These are phyloP conservation scores for Pinus taeda DNA, from an alignment of 75 land plant genomes.

Conservation along the genomic window DNA sequence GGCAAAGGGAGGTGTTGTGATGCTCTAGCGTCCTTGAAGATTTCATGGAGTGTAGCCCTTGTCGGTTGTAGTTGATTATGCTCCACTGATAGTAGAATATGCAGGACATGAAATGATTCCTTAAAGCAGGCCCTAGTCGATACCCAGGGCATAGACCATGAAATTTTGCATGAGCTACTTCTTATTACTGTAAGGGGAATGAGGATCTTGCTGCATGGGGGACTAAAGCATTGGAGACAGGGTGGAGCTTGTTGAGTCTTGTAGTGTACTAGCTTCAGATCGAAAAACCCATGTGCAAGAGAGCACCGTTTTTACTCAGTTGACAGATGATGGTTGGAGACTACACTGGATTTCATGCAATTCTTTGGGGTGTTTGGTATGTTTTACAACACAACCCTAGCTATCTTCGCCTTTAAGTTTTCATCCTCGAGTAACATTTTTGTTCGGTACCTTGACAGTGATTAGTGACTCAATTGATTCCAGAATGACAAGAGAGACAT, in stretches of 20 bases:
- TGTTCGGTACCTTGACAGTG: not conserved
- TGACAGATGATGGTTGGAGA: conserved; percentile 19
- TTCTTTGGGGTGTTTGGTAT: conserved; percentile 62
- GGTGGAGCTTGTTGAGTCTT: conserved; percentile 56
- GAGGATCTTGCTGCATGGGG: conserved; percentile 69
- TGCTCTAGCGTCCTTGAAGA: conserved; percentile 38
- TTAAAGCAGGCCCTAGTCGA: conserved; percentile 8
- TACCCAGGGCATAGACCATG: conserved; percentile 1
- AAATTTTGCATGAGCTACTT: conserved; percentile 35
- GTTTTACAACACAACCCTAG: conserved; percentile 10
- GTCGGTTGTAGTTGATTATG: conserved; percentile 47
- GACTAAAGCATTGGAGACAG: conserved; percentile 81
- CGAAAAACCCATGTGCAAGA: conserved; percentile 11
- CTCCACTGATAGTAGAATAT: conserved; percentile 78
- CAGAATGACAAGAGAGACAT: not conserved
- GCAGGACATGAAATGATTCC: conserved; percentile 73
- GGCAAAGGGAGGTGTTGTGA: too few relatives aligned
- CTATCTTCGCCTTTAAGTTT: conserved; percentile 8
- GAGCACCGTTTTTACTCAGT: conserved; percentile 21
- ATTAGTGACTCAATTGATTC: not conserved
- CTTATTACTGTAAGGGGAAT: conserved; percentile 68
- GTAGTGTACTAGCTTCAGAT: conserved; percentile 32
- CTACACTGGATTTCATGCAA: conserved; percentile 53
- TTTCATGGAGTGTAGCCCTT: conserved; percentile 62
- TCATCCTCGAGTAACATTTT: not conserved